These are phyloP conservation scores for Malus hybrid DNA, from an alignment of 331 rosid genomes.

Conservation along the genomic window DNA sequence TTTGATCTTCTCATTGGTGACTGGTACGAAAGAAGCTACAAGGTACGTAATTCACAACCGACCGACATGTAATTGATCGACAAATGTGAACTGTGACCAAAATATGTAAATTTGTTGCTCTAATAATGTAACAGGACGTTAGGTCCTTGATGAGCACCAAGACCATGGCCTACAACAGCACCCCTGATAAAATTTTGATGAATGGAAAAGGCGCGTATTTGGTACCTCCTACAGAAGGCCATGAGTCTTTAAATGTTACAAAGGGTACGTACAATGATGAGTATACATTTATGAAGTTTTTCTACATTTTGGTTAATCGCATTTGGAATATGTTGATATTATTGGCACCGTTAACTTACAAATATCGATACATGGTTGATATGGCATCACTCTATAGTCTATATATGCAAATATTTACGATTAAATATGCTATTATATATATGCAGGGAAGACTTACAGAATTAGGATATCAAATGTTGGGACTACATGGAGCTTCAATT, in stretches of 20 bases:
- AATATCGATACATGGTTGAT: background rate
- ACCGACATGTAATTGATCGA: background rate
- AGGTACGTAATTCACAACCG: background rate
- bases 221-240: background rate
- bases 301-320: background rate
- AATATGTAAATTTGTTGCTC: background rate
- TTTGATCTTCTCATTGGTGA: conserved; percentile 25
- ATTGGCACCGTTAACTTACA: background rate
- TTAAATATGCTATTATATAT: background rate
- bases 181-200: conserved; percentile 22
- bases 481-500: conserved; percentile 20
- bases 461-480: conserved; percentile 29
- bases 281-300: background rate
- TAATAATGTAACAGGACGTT: conserved; percentile 6
- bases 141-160: conserved; percentile 7
- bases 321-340: background rate
- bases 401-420: background rate
- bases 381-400: background rate
- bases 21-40: conserved; percentile 18
- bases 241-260: conserved; percentile 14
- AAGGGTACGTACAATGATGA: background rate
- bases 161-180: background rate
- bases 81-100: background rate
- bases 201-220: conserved; percentile 19
- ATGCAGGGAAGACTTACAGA: conserved; percentile 22